Evolutionary conservation across 352 stramenopile genomes (phyloP).

Genomic region (Phytopythium litorale): DNA sequence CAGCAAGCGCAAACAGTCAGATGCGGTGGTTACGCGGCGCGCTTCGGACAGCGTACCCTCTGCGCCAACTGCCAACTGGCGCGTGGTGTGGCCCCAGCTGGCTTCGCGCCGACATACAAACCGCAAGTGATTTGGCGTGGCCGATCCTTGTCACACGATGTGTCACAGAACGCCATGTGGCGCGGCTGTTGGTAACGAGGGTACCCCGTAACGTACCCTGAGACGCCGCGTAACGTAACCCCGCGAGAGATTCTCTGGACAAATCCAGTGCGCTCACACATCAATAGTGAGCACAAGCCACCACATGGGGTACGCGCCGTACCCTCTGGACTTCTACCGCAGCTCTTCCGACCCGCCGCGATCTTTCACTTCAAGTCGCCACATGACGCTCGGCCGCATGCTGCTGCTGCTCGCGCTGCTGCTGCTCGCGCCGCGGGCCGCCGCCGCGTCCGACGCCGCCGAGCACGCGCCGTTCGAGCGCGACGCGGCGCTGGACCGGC

Average conservation of each 20-base stretch:
- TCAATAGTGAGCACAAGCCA: too few species aligned
- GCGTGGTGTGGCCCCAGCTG: background rate
- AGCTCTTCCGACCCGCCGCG: background rate
- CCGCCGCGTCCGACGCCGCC: background rate
- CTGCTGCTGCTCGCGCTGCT: slow-evolving; percentile 1
- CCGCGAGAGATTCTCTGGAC: too few species aligned
- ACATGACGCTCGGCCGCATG: background rate
- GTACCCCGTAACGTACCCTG: too few species aligned
- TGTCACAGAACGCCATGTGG: background rate
- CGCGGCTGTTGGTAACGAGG: background rate
- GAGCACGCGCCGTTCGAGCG: slow-evolving; percentile 12
- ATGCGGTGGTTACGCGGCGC: background rate
- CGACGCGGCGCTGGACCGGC: slow-evolving; percentile 19
- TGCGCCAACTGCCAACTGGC: too few species aligned
- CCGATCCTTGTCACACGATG: background rate
- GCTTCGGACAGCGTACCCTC: background rate
- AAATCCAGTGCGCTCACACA: too few species aligned
- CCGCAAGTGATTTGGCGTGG: background rate
- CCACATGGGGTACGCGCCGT: too few species aligned
- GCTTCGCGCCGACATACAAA: background rate
- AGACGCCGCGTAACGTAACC: background rate
- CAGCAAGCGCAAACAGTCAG: too few species aligned
- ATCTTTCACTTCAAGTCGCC: background rate
- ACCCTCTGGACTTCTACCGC: too few species aligned
- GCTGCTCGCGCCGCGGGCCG: background rate